Evolutionary conservation across 2,329 filamentous ascomycete genomes (phyloP), one percentile per base, ranked within the genome.

Genomic region (Phialophora tarda): DNA sequence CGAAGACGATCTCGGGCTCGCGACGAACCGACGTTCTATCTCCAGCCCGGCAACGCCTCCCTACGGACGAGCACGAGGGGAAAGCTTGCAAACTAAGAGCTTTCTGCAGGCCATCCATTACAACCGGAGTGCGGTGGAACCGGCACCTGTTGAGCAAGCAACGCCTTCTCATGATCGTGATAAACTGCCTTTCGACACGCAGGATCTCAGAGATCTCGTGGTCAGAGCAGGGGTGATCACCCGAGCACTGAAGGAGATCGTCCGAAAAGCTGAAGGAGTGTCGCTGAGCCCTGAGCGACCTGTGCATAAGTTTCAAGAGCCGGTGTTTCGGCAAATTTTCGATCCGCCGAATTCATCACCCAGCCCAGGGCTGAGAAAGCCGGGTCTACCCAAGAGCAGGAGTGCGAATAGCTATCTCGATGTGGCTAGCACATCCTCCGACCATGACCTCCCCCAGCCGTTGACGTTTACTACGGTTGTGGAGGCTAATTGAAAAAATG

Each of bases 181-280:
- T n/a, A 89, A 88, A 71, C 82, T 89, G n/a, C 85, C 86, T 0
- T 89, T 89, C 73, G 87, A 89, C 72, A 89, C 87, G 2, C 85
- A 85, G 28, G 89, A 87, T 51, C 80, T 89, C 14, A 82, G 83
- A 70, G 85, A 88, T 73, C 85, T 89, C 63, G 87, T 89, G 28
- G 74, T 79, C 30, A 79, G 82, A 50, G 81, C 82, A 17, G 81
- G 81, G 21, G 80, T 81, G 32, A 80, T 83, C 51, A 83, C 81
- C 21, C 77, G 82, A 55, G 79, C 81, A 12, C 70, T 83, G 61
- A 83, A 83, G 69, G 82, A 83, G 65, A 78, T 82, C 56, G 78
- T 83, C 53, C 80, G 82, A 65, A 81, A 79, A 73, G 82, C 81
- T 50, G 81, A 83, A 69, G 79, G 79, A n/a, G 81, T 82, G 14